Percentiles rank a stretch among this genome's conserved stretches.
These are phyloP conservation scores for Ogataea parapolymorpha DNA, from an alignment of 805 yeast genomes.

Conservation along the genomic window DNA sequence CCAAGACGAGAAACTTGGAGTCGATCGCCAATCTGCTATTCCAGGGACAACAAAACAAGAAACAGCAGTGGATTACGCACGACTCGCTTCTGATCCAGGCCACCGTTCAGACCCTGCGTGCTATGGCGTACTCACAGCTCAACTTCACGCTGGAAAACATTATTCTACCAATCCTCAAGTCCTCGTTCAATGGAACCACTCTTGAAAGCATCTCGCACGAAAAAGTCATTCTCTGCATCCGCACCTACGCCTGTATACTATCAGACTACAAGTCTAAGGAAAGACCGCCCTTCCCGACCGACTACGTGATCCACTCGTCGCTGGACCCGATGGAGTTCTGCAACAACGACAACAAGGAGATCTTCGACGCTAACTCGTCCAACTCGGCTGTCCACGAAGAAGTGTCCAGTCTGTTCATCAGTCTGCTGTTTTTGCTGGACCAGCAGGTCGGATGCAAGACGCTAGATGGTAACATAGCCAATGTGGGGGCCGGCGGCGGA, in stretches of 20 bases:
- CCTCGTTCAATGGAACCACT: conserved; percentile 53
- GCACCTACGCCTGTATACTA: conserved; percentile 68
- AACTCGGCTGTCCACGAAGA: conserved; percentile 65
- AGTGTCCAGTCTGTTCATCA: conserved; percentile 55
- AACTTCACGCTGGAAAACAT: conserved; percentile 79
- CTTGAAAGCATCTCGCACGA: conserved; percentile 70
- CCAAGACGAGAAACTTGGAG: conserved; percentile 78
- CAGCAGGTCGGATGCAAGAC: conserved; percentile 46
- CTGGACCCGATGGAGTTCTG: conserved; percentile 34
- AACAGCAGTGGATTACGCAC: conserved; percentile 72
- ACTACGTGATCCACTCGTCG: conserved; percentile 38
- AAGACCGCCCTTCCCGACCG: conserved; percentile 73
- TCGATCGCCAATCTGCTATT: conserved; percentile 55
- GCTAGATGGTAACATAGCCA: conserved; percentile 16
- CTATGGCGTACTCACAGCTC: conserved; percentile 74
- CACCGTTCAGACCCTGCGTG: conserved; percentile 68
- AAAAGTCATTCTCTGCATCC: conserved; percentile 62
- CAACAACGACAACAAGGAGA: conserved; percentile 35
- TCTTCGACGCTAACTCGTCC: conserved; percentile 42
- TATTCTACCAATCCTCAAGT: conserved; percentile 62
- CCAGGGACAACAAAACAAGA: conserved; percentile 44
- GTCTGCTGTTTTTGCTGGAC: conserved; percentile 59
- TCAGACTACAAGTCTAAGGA: conserved; percentile 55
- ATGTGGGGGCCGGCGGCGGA: conserved; percentile 17
- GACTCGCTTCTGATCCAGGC: conserved; percentile 63